Evolutionary conservation across 2,329 filamentous ascomycete species (phyloP).

Genomic region (Parasarocladium wereldwijsianum): DNA sequence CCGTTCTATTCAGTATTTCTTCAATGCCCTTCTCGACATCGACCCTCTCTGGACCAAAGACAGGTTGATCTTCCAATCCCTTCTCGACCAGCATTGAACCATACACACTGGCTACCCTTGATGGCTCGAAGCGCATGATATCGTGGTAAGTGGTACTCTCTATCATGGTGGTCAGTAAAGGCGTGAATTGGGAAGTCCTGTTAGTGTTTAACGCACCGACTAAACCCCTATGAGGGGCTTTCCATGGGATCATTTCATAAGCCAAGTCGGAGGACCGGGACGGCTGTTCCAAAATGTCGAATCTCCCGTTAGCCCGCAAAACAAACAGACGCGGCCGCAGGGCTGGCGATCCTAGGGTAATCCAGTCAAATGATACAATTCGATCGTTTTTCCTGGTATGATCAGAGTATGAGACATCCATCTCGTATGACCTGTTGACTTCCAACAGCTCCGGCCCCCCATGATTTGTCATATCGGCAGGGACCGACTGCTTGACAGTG

Average conservation of each 20-base stretch:
- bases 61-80: slow-evolving; percentile 34
- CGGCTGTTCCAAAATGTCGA: slow-evolving; percentile 48
- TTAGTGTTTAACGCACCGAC: slow-evolving; percentile 26
- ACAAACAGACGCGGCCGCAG: slow-evolving; percentile 44
- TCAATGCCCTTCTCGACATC: slow-evolving; percentile 27
- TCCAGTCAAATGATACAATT: slow-evolving; percentile 55
- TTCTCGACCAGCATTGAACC: slow-evolving; percentile 39
- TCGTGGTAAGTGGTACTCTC: slow-evolving; percentile 37
- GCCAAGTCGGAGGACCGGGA: slow-evolving; percentile 41
- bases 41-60: slow-evolving; percentile 40
- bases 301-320: slow-evolving; percentile 42
- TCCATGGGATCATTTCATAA: slow-evolving; percentile 47
- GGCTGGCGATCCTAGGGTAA: slow-evolving; percentile 40
- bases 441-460: slow-evolving; percentile 43
- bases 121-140: slow-evolving; percentile 43
- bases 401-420: slow-evolving; percentile 43
- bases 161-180: slow-evolving; percentile 20
- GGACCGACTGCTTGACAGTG: slow-evolving; percentile 35
- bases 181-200: too few species aligned
- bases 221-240: slow-evolving; percentile 40
- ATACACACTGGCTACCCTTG: slow-evolving; percentile 35
- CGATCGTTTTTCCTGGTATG: slow-evolving; percentile 38
- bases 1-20: slow-evolving; percentile 20
- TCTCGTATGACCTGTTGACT: slow-evolving; percentile 43
- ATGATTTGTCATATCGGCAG: slow-evolving; percentile 9